Evolutionary conservation across 2,329 filamentous ascomycete genomes (phyloP).

Genomic region (Fusarium caatingaense): DNA sequence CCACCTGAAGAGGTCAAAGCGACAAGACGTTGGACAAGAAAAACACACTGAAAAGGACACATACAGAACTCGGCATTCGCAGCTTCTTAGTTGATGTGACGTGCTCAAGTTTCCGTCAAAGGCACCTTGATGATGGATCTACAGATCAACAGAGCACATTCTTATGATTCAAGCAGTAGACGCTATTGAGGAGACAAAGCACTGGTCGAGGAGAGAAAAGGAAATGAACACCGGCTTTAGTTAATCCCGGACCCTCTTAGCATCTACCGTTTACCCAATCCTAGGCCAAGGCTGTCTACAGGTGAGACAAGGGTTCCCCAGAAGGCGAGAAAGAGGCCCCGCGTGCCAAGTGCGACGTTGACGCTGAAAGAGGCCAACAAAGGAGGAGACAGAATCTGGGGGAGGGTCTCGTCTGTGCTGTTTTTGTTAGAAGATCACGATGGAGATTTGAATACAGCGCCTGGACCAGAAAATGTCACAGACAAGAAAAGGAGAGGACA

Average conservation of each 20-base stretch:
- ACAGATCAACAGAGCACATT: not conserved
- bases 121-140: not conserved
- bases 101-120: conserved; percentile 3
- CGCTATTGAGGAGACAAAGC: not conserved
- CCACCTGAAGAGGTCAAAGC: conserved; percentile 6
- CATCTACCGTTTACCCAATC: conserved; percentile 9
- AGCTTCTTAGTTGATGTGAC: not conserved
- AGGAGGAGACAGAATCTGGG: conserved; percentile 10
- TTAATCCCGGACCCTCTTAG: conserved; percentile 25
- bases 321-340: conserved; percentile 6
- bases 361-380: not conserved
- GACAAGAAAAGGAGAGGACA: not conserved
- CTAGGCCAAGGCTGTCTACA: not conserved
- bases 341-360: conserved; percentile 30
- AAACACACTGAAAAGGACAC: not conserved
- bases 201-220: not conserved
- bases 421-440: not conserved
- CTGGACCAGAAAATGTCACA: no score
- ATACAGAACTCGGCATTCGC: not conserved
- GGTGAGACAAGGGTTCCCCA: conserved; percentile 11
- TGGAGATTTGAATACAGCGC: not conserved
- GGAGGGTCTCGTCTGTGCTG: conserved; percentile 23
- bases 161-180: not conserved
- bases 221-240: not conserved
- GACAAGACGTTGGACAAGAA: not conserved